These are phyloP conservation scores for Fistulifera pelliculosa DNA, from an alignment of 108 stramenopile species.

Conservation along the genomic window DNA sequence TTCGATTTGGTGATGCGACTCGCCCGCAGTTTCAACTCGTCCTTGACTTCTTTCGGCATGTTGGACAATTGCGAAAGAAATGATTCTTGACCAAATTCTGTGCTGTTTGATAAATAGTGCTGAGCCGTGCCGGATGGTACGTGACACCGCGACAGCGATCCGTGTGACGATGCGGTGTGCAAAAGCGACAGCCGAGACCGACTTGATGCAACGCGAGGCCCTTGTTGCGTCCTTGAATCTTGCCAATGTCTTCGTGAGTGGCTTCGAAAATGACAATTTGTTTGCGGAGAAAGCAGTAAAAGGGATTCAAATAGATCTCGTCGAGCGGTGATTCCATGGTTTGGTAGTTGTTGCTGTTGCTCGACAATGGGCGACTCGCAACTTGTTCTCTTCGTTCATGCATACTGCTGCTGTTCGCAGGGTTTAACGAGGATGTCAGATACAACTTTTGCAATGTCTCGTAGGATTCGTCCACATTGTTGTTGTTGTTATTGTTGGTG, in stretches of 20 bases:
- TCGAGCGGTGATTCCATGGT: slow-evolving; percentile 23
- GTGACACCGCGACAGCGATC: slow-evolving; percentile 17
- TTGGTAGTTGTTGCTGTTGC: no score
- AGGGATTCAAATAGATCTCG: slow-evolving; percentile 33
- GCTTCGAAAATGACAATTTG: slow-evolving; percentile 37
- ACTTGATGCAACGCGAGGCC: slow-evolving; percentile 34
- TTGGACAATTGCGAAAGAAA: slow-evolving; percentile 21
- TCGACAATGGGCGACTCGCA: no score
- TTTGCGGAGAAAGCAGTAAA: slow-evolving; percentile 33
- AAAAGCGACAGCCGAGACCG: slow-evolving; percentile 47
- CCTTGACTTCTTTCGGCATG: slow-evolving; percentile 17
- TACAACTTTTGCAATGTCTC: no score
- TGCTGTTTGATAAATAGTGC: slow-evolving; percentile 41
- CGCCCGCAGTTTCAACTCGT: neutral
- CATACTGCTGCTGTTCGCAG: no score
- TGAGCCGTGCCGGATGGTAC: slow-evolving; percentile 38
- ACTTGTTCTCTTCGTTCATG: no score
- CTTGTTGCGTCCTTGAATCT: slow-evolving; percentile 37
- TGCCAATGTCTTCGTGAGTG: slow-evolving; percentile 18
- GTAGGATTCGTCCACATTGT: no score
- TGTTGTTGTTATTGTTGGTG: no score
- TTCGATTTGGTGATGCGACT: slow-evolving; percentile 5
- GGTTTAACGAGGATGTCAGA: no score
- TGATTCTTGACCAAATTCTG: slow-evolving; percentile 38
- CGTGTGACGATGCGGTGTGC: slow-evolving; percentile 1